phyloP scores from a whole-genome alignment of 495 filamentous ascomycete species.

The Aspergillus biplanus region DNA sequence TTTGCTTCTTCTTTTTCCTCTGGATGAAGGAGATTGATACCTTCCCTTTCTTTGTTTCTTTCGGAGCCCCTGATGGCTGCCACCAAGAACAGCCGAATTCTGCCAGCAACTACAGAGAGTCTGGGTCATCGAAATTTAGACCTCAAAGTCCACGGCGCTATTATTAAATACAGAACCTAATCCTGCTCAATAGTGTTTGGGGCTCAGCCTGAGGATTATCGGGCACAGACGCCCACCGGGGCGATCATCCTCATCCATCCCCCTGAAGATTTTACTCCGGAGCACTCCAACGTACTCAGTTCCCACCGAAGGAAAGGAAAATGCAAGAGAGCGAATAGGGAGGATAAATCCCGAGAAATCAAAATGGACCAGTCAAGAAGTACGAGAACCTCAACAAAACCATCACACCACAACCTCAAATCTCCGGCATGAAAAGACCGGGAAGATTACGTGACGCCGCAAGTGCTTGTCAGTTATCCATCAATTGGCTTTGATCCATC shows the following conservation, averaged over 20 bases:
- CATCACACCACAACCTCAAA: background rate
- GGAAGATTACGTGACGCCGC: background rate
- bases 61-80: background rate
- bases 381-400: too few relatives aligned
- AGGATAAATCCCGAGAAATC: too few relatives aligned
- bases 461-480: background rate
- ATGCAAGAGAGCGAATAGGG: background rate
- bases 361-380: too few relatives aligned
- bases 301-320: background rate
- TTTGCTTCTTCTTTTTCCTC: too few relatives aligned
- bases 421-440: background rate
- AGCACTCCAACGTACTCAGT: background rate
- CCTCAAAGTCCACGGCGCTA: background rate
- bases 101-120: background rate
- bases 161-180: conserved; percentile 2
- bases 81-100: background rate
- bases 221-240: background rate
- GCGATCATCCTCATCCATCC: background rate
- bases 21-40: background rate
- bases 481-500: conserved; percentile 3
- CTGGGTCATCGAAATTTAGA: background rate
- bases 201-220: too few relatives aligned
- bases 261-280: background rate
- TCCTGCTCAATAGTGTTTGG: background rate
- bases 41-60: background rate